Percentiles rank a stretch among this genome's conserved stretches.
Conservation (phyloP, 768 basidiomycete genomes). For the Psilocybe subaeruginosa region DNA sequence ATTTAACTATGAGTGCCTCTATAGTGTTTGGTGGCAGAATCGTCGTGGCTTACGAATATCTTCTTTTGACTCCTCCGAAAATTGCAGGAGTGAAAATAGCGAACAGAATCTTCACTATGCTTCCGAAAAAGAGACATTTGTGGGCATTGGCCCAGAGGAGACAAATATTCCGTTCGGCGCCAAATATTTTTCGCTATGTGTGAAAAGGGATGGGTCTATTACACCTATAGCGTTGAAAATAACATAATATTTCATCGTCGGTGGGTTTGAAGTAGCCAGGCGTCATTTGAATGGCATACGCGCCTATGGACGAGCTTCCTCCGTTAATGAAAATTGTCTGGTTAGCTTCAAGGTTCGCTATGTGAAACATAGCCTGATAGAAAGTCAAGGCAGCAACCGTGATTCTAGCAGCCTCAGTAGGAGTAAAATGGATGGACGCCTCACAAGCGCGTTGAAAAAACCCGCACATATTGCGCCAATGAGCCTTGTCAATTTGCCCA, state of each 20-base stretch:
- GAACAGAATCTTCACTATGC: conserved; percentile 34
- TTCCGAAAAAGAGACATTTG: conserved; percentile 30
- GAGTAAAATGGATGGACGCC: conserved; percentile 52
- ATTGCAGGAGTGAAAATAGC: conserved; percentile 45
- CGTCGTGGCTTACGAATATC: conserved; percentile 42
- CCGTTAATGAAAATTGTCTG: conserved; percentile 72
- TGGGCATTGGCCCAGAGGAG: conserved; percentile 52
- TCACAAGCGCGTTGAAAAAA: conserved; percentile 44
- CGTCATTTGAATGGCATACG: conserved; percentile 74
- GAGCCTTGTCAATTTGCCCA: conserved; percentile 51
- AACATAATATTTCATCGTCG: conserved; percentile 54
- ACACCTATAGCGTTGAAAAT: conserved; percentile 63
- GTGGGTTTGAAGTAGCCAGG: conserved; percentile 49
- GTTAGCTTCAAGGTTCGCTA: conserved; percentile 53
- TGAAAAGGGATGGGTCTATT: conserved; percentile 51
- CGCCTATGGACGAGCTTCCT: conserved; percentile 69
- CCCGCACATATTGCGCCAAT: conserved; percentile 56
- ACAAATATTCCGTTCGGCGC: conserved; percentile 55
- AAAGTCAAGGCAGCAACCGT: conserved; percentile 63
- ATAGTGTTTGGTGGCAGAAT: not conserved
- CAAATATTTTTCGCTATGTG: conserved; percentile 53
- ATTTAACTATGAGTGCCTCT: not conserved
- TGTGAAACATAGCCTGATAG: conserved; percentile 52
- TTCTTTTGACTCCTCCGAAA: conserved; percentile 55
- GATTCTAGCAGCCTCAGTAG: conserved; percentile 64